phyloP scores from a whole-genome alignment of 148 eudicot genomes.

The Spergularia bocconei region DNA sequence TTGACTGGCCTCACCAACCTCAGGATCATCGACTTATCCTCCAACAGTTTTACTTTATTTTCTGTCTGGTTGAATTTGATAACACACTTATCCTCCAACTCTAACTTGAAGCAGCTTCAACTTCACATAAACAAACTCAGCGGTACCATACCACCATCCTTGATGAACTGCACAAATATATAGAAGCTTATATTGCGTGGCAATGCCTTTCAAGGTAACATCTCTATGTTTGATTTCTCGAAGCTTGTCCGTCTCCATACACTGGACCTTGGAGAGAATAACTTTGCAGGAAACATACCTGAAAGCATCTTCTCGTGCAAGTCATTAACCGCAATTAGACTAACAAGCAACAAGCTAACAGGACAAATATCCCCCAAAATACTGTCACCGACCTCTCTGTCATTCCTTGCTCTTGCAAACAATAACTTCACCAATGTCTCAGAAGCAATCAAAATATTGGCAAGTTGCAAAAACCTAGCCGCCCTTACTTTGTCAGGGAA shows the following conservation, averaged over 20 bases:
- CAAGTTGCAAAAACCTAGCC: conserved; percentile 55
- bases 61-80: too few species aligned
- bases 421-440: conserved; percentile 65
- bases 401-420: conserved; percentile 64
- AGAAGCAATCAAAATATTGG: conserved; percentile 45
- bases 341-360: conserved; percentile 44
- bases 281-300: conserved; percentile 61
- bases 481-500: conserved; percentile 50
- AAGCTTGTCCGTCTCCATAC: conserved; percentile 39
- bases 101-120: conserved; percentile 45
- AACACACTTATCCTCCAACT: conserved; percentile 49
- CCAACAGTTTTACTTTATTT: conserved; percentile 49
- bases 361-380: conserved; percentile 60
- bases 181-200: conserved; percentile 52
- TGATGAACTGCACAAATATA: conserved; percentile 63
- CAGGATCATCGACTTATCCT: conserved; percentile 39
- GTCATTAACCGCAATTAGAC: conserved; percentile 57
- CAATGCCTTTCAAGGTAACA: conserved; percentile 51
- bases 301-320: conserved; percentile 59
- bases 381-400: conserved; percentile 39
- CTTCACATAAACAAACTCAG: conserved; percentile 57
- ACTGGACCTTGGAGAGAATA: conserved; percentile 70
- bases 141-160: conserved; percentile 60
- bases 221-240: conserved; percentile 65
- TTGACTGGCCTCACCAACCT: conserved; percentile 38